Conservation (phyloP, 495 filamentous ascomycete species). For the Penicillium dipodomyicola region DNA sequence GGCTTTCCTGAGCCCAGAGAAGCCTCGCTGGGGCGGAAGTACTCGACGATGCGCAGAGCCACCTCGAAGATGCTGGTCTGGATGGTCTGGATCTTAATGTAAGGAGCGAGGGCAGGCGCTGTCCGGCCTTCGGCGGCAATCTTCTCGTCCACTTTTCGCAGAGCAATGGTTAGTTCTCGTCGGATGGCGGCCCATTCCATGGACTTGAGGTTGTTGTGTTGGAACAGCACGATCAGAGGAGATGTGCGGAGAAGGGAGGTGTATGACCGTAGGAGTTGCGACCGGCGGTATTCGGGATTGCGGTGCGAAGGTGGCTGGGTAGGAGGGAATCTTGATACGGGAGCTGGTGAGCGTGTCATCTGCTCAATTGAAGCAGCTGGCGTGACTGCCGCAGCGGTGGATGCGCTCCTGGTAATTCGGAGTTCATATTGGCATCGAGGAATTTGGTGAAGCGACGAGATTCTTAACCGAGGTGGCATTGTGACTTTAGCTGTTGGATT, state of each 20-base stretch:
- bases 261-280: conserved; percentile 92
- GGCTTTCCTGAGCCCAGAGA: conserved; percentile 27
- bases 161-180: conserved; percentile 70
- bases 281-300: conserved; percentile 80
- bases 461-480: conserved; percentile 50
- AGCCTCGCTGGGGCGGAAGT: conserved; percentile 61
- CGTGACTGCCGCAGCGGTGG: conserved; percentile 43
- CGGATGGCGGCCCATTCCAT: conserved; percentile 84
- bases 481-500: conserved; percentile 14
- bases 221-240: conserved; percentile 87
- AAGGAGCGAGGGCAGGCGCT: conserved; percentile 45
- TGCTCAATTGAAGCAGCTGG: conserved; percentile 50
- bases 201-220: conserved; percentile 92
- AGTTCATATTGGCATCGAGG: conserved; percentile 39
- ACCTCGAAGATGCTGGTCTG: conserved; percentile 85
- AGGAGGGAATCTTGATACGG: conserved; percentile 56
- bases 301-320: conserved; percentile 88
- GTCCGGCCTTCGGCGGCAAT: conserved; percentile 46
- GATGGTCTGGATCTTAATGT: conserved; percentile 74
- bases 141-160: conserved; percentile 64
- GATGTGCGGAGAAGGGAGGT: conserved; percentile 87
- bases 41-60: conserved; percentile 81
- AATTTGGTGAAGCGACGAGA: conserved; percentile 36
- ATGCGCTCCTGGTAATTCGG: conserved; percentile 33
- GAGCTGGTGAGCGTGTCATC: conserved; percentile 52